Base-by-base conservation (phyloP, 192 early-diverging fungal genomes). In the Haplosporangium gracile region DNA sequence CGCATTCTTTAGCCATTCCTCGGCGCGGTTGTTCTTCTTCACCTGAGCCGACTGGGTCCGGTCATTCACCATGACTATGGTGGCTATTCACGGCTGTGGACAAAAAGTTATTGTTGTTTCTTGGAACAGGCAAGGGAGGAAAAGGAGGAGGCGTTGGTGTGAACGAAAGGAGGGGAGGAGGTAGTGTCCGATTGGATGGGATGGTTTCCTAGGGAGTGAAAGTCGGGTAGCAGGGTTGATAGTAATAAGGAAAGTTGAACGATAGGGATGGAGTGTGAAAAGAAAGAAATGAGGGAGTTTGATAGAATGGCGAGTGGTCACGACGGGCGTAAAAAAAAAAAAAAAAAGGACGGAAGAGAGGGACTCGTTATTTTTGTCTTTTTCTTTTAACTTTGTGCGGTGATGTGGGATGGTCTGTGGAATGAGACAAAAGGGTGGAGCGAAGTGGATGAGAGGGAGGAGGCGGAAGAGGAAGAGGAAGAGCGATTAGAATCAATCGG, bases 1-100 rank as follows among this genome's bases (percentile, higher is more conserved):
- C 15, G 83, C 78, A 34, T 85, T 85, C 78, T 85, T 85, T 57
- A 85, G 78, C 83, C 83, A 85, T 71, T 85, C 83, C 70, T 85
- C 83, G 40, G 83, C 83, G 20, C 83, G 83, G 53, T 80, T 80
- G 38, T 79, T 85, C 75, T 80, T 85, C 55, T 85, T 85, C 39
- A 80, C 73, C 71, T 80, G 78, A 7, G 78, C 83, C 29, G 68
- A 76, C n/a, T 68, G 51, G 22, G 83, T 72, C 70, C 83, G 79
- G 75, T 85, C 83, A 69, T 79, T 83, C 55, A 75, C 82, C 82
- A 83, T 83, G 63, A 65, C 39, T 63, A 39, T 82, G 11, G 20
- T 38, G 70, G 26, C 20, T 60, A 36, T 36, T 15, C 47, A 20
- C 24, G 43, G 29, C n/a, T n/a, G 5, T 49, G 47, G 39, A 20